Evolutionary conservation across 1,139 yeast species (phyloP).

Genomic region (Eremothecium gossypii): DNA sequence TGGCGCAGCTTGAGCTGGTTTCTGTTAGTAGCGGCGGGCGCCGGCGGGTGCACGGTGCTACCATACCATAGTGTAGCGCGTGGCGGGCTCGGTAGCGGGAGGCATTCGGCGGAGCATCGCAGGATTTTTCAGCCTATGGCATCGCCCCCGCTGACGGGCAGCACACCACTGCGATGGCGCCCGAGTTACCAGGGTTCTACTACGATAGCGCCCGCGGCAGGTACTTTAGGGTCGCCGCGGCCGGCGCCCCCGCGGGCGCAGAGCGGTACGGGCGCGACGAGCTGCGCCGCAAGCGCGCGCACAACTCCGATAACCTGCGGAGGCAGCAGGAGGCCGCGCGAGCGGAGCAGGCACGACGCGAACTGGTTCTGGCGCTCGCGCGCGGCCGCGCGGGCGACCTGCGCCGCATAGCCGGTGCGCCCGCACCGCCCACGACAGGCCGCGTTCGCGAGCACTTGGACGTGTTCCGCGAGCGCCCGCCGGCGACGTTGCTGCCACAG

Average conservation of each 20-base stretch:
- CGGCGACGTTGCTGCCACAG: too few species aligned
- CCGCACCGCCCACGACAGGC: too few species aligned
- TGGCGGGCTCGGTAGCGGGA: neutral
- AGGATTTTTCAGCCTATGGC: neutral
- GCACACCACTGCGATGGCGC: neutral
- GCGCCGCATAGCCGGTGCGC: too few species aligned
- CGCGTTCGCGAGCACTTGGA: too few species aligned
- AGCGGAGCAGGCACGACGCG: neutral
- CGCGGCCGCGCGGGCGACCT: too few species aligned
- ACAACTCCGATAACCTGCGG: neutral
- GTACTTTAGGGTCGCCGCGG: slow-evolving; percentile 36
- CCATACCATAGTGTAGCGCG: neutral
- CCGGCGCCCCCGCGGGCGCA: slow-evolving; percentile 2
- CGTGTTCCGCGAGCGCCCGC: too few species aligned
- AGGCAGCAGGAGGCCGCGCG: neutral
- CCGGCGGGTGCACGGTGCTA: neutral
- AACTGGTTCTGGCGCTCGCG: neutral
- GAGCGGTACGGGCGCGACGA: slow-evolving; percentile 9
- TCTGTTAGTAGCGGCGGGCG: neutral
- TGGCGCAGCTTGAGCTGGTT: slow-evolving; percentile 48
- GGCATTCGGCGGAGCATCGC: neutral
- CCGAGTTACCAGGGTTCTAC: slow-evolving; percentile 39
- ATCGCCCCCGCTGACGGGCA: too few species aligned
- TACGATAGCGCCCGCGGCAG: slow-evolving; percentile 36
- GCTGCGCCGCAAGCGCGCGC: slow-evolving; percentile 2